Conservation (phyloP, 1,284 basidiomycete species). For the Anthracocystis setariae region DNA sequence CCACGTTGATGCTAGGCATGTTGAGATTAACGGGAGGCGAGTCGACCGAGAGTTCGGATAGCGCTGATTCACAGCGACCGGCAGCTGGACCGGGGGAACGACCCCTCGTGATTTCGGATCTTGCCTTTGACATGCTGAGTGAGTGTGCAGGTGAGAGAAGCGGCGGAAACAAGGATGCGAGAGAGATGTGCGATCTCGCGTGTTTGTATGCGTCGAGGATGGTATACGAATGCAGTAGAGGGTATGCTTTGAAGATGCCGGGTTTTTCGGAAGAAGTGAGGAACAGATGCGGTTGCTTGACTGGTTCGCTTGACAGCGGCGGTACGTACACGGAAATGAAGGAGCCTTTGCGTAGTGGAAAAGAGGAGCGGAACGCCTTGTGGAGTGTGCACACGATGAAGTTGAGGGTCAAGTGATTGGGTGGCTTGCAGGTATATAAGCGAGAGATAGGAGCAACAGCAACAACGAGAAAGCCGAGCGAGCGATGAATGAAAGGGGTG, state of each 20-base stretch:
- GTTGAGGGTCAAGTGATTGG: neutral
- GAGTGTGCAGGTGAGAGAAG: neutral
- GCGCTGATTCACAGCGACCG: conserved; percentile 28
- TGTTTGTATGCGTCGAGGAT: conserved; percentile 2
- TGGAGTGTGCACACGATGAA: too few relatives aligned
- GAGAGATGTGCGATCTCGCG: neutral
- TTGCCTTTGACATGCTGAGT: conserved; percentile 17
- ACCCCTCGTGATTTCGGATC: conserved; percentile 19
- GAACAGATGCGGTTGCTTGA: neutral
- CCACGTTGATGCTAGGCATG: neutral
- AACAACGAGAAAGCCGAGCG: neutral
- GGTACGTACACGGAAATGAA: too few relatives aligned
- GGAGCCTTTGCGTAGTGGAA: too few relatives aligned
- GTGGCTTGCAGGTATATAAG: conserved; percentile 27
- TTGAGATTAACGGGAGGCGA: conserved; percentile 4
- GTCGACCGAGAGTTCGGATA: conserved; percentile 20
- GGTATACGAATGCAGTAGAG: conserved; percentile 14
- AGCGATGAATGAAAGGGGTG: conserved; percentile 16
- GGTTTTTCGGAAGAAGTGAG: neutral
- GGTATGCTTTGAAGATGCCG: conserved; percentile 10
- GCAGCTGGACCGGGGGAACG: conserved; percentile 40
- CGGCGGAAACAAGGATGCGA: neutral
- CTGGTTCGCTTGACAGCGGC: too few relatives aligned
- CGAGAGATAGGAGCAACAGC: conserved; percentile 10
- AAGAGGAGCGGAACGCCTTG: too few relatives aligned